Percentiles rank a stretch among this genome's conserved stretches.
phyloP scores from a whole-genome alignment of 352 stramenopile species.

The Pythium rishiriense region DNA sequence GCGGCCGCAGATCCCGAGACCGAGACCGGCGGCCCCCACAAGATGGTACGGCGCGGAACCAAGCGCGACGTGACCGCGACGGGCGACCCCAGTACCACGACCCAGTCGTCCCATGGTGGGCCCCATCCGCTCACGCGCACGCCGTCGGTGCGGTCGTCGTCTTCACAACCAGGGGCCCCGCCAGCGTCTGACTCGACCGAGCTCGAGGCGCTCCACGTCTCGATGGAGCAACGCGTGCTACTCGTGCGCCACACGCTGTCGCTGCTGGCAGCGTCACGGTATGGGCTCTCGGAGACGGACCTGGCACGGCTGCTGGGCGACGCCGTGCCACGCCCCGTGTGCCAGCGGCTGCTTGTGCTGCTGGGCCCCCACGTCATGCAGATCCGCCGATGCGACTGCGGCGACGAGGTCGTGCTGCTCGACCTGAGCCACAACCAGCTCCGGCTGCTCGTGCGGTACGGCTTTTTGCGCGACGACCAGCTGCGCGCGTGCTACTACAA shows the following conservation, averaged over 20 bases:
- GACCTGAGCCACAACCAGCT: slow-evolving; percentile 83
- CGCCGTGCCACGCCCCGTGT: slow-evolving; percentile 39
- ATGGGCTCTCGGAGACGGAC: slow-evolving; percentile 68
- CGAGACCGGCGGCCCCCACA: not conserved
- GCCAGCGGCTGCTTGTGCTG: slow-evolving; percentile 45
- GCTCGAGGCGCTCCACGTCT: slow-evolving; percentile 49
- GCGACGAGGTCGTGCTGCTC: slow-evolving; percentile 49
- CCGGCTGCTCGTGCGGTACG: slow-evolving; percentile 65
- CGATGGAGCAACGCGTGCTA: slow-evolving; percentile 69
- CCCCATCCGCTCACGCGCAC: slow-evolving; percentile 12
- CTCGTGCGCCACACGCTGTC: slow-evolving; percentile 74
- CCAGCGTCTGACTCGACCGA: slow-evolving; percentile 30
- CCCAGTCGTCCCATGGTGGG: not conserved
- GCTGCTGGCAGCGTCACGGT: slow-evolving; percentile 65
- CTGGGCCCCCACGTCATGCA: slow-evolving; percentile 71
- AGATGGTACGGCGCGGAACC: slow-evolving; percentile 15
- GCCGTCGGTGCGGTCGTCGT: slow-evolving; percentile 13
- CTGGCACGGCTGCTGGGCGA: slow-evolving; percentile 60
- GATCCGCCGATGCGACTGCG: slow-evolving; percentile 62
- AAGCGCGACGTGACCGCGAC: slow-evolving; percentile 23
- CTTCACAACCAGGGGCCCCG: not conserved
- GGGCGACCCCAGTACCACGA: not conserved
- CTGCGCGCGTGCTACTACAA: slow-evolving; percentile 72
- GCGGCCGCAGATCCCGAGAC: slow-evolving; percentile 8
- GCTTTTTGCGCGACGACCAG: slow-evolving; percentile 66